Evolutionary conservation across 2,329 filamentous ascomycete genomes (phyloP), one percentile per base, ranked within the genome.

Genomic region (Aspergillus ochraceus): DNA sequence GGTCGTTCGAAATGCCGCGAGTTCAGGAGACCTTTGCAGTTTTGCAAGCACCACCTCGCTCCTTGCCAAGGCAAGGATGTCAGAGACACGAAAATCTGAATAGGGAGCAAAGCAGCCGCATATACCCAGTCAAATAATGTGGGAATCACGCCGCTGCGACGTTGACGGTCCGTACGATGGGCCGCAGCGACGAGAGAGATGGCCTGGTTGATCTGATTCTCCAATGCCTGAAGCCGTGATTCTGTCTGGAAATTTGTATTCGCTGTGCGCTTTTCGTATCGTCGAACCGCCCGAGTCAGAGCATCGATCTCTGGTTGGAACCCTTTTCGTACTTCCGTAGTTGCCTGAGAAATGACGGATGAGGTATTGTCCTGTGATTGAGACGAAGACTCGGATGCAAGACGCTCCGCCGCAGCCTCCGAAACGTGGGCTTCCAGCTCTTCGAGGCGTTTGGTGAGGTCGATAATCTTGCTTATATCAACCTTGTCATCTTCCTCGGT

Each of bases 221-320:
- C 90, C 4, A 97, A 80, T 20, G 87, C 84, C 46, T 86, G 84
- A 59, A 97, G 85, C 24, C 90, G 86, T 9, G 87, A 84, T 64
- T 97, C 92, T 2, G 88, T 91, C 70, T 94, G 89, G 57, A 89
- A 83, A 10, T 90, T 84, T 29, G 92, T 84, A 8, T 93, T 81
- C 0, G 89, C 89, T 4, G 90, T 87, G 68, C 92, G 90, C 78
- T 96, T 97, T 78, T 98, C 94, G 69, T 97, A 97, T 39, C 92
- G 87, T 20, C 94, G 86, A 49, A 98, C 90, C 4, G 94, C 93
- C 52, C 94, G 88, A 68, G 92, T 95, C 32, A 98, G 80, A 0
- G 92, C 91, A 68, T 97, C 93, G 6, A 98, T 83, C 60, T 97
- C 92, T 0, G 91, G 89, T 65, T 92, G 90, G 11, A 94, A 81